Base-by-base conservation (phyloP, 306 rosid species). In the Hippophae rhamnoides region DNA sequence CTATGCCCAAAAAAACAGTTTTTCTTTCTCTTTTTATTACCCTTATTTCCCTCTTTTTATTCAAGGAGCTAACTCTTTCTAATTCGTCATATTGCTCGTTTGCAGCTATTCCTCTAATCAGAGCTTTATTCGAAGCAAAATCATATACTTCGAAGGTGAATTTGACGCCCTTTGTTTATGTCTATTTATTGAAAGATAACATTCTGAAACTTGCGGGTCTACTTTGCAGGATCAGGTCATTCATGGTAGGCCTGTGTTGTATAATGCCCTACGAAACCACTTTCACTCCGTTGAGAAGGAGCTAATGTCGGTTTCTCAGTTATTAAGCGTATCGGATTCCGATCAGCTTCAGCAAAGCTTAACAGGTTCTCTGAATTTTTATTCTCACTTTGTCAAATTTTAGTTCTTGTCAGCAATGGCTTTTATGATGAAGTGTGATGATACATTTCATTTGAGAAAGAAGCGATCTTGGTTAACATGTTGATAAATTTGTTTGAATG, bases 41-140 rank as follows among this genome's bases (percentile, higher is more conserved):
- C 14, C 12, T 4, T 6, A 12, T 13, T 57, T 41, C 5, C 54
- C 43, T 27, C 27, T 11, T 14, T n/a, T 14, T 12, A 5, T 53
- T 1, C 46, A 12, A 8, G 9, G 43, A 49, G 12, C 57, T 26
- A 11, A 18, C 12, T 51, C 9, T 51, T 25, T 13, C 18, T 51
- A 18, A 1, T 25, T 53, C 57, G 10, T 57, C 44, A 7, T 41
- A 27, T 56, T 43, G 43, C 14, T 23, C 57, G 41, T 41, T 46
- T 62, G 64, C 43, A 70, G 69, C 64, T 26, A 41, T 48, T 60
- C 41, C 58, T 56, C 55, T 70, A 7, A 26, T 43, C 23, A 70
- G 74, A 62, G 74, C 74, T 63, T 41, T 70, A 27, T 63, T 60
- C 7, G 64, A 70, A 70, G 65, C 65, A 4, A 63, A 70, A 45